These are phyloP conservation scores for Beauveria australis DNA, from an alignment of 2,329 filamentous ascomycete species.

Conservation along the genomic window DNA sequence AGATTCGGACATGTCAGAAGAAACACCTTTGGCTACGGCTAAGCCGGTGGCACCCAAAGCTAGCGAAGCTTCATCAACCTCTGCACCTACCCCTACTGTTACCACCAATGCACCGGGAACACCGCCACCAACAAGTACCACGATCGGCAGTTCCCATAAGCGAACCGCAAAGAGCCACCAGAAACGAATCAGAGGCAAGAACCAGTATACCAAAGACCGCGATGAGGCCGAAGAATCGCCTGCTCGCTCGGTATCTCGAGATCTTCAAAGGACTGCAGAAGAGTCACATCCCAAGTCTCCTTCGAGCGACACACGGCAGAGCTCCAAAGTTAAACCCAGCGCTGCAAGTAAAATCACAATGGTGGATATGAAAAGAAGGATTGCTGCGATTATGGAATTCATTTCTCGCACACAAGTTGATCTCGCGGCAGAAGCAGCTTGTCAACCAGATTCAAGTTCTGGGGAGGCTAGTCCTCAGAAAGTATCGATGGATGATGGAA, in stretches of 20 bases:
- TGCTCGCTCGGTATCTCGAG: conserved; percentile 46
- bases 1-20: conserved; percentile 69
- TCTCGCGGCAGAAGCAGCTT: conserved; percentile 58
- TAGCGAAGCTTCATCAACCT: conserved; percentile 20
- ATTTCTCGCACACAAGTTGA: conserved; percentile 85
- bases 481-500: conserved; percentile 17
- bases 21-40: conserved; percentile 44
- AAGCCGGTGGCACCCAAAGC: conserved; percentile 22
- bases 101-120: conserved; percentile 27
- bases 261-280: conserved; percentile 30
- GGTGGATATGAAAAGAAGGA: conserved; percentile 80
- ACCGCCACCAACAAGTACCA: conserved; percentile 37
- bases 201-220: conserved; percentile 74
- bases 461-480: conserved; percentile 33
- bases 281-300: conserved; percentile 28
- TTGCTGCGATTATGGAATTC: conserved; percentile 78
- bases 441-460: conserved; percentile 28
- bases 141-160: conserved; percentile 45
- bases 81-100: conserved; percentile 21
- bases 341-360: conserved; percentile 66
- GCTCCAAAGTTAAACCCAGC: conserved; percentile 41
- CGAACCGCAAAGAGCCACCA: conserved; percentile 51
- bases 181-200: conserved; percentile 64
- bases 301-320: conserved; percentile 43
- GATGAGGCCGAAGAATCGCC: conserved; percentile 54